Evolutionary conservation across 1,284 basidiomycete genomes (phyloP).

Genomic region (Thelephora terrestris): DNA sequence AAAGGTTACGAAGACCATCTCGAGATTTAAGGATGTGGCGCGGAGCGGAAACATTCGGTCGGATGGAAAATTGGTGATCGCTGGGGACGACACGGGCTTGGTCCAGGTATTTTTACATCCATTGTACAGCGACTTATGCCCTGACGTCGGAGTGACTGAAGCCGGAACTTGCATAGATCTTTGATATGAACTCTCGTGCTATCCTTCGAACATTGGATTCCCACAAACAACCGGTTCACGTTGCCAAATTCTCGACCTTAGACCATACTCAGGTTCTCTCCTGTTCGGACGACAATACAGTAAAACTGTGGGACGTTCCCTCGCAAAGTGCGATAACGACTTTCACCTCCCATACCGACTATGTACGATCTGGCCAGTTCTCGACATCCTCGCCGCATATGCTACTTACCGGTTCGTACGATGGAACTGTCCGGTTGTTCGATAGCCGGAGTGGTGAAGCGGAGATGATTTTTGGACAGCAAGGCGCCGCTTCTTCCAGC

Average conservation of each 20-base stretch:
- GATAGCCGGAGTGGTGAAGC: conserved; percentile 76
- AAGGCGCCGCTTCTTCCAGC: conserved; percentile 18
- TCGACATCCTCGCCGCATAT: conserved; percentile 77
- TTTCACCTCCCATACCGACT: conserved; percentile 85
- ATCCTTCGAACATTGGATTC: conserved; percentile 88
- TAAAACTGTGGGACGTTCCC: conserved; percentile 92
- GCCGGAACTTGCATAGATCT: conserved; percentile 45
- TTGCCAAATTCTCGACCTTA: conserved; percentile 83
- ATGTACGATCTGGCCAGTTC: conserved; percentile 88
- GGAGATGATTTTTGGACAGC: conserved; percentile 73
- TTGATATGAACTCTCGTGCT: conserved; percentile 91
- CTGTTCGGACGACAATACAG: conserved; percentile 94
- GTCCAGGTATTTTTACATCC: conserved; percentile 56
- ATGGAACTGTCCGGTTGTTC: conserved; percentile 84
- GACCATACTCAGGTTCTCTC: conserved; percentile 81
- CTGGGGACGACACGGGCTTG: conserved; percentile 89
- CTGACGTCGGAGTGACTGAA: conserved; percentile 8
- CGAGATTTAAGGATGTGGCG: conserved; percentile 94
- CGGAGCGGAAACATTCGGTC: conserved; percentile 78
- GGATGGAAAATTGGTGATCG: conserved; percentile 93
- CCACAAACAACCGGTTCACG: conserved; percentile 93
- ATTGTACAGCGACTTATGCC: not conserved
- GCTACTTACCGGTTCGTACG: conserved; percentile 91
- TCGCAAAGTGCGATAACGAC: conserved; percentile 76
- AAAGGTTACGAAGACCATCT: conserved; percentile 93